Conservation (phyloP, 495 filamentous ascomycete genomes). For the Xylaria scruposa region DNA sequence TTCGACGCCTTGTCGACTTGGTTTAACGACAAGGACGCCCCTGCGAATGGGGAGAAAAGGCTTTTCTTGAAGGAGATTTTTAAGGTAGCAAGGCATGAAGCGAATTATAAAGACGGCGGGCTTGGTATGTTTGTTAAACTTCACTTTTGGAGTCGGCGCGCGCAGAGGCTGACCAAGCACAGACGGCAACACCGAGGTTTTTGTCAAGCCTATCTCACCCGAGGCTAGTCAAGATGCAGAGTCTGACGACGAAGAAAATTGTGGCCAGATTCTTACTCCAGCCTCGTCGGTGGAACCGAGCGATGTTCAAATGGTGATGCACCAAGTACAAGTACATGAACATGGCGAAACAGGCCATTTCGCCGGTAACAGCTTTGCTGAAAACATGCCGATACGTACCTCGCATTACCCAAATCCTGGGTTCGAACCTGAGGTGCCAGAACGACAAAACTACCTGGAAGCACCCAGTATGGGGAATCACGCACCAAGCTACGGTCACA, state of each 20-base stretch:
- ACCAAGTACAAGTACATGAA: slow-evolving; percentile 32
- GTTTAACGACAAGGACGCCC: slow-evolving; percentile 52
- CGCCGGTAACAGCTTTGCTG: slow-evolving; percentile 36
- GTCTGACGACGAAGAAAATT: slow-evolving; percentile 42
- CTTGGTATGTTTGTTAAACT: slow-evolving; percentile 57
- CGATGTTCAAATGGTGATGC: slow-evolving; percentile 37
- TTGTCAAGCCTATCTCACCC: slow-evolving; percentile 46
- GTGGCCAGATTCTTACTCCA: slow-evolving; percentile 36
- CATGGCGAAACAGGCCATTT: slow-evolving; percentile 44
- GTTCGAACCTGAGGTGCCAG: slow-evolving; percentile 39
- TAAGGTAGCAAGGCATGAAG: slow-evolving; percentile 68
- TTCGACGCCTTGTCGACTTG: slow-evolving; percentile 53
- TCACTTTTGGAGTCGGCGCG: not conserved
- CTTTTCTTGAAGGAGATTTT: slow-evolving; percentile 68
- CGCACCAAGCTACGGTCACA: slow-evolving; percentile 32
- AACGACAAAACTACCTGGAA: slow-evolving; percentile 46
- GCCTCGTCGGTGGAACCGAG: slow-evolving; percentile 35
- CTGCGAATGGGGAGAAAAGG: slow-evolving; percentile 51
- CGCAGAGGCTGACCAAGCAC: slow-evolving; percentile 24
- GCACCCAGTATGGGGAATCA: slow-evolving; percentile 34
- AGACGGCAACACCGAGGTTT: slow-evolving; percentile 50
- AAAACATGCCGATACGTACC: slow-evolving; percentile 41
- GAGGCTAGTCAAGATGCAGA: slow-evolving; percentile 29
- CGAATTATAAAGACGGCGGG: slow-evolving; percentile 63
- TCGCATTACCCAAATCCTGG: slow-evolving; percentile 37